These are phyloP conservation scores for Coccomyxa subellipsoidea DNA, from an alignment of 163 green algal genomes.

Conservation along the genomic window DNA sequence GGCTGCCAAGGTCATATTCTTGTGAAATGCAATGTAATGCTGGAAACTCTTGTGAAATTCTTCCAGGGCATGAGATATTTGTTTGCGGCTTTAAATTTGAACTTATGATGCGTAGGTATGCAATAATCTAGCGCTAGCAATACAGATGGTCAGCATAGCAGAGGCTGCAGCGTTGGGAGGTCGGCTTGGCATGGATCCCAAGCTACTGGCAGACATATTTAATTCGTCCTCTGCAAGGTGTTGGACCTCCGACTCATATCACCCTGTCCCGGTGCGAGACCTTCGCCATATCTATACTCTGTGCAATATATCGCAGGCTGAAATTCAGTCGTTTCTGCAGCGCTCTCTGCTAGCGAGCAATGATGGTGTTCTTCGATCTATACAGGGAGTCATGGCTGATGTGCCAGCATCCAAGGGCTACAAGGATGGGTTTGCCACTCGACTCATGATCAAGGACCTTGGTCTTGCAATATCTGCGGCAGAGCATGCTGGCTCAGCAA, in stretches of 20 bases:
- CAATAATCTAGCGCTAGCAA: constrained; percentile 63
- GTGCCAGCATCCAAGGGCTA: constrained; percentile 56
- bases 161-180: constrained; percentile 57
- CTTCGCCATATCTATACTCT: too few species aligned
- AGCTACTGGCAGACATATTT: constrained; percentile 55
- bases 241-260: constrained; percentile 57
- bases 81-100: neutral
- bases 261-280: constrained; percentile 39
- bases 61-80: neutral
- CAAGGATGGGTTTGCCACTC: constrained; percentile 49
- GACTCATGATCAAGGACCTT: constrained; percentile 61
- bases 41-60: neutral
- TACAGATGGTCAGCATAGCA: constrained; percentile 59
- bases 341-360: too few species aligned
- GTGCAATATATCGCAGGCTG: too few species aligned
- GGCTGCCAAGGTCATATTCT: constrained; percentile 40
- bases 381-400: constrained; percentile 54
- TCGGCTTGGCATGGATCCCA: constrained; percentile 55
- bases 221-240: constrained; percentile 61
- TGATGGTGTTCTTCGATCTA: neutral
- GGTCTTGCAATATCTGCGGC: constrained; percentile 31
- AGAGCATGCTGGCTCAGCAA: constrained; percentile 9
- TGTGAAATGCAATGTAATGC: neutral
- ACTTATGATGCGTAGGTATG: too few species aligned
- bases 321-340: too few species aligned